phyloP scores from a whole-genome alignment of 257 asterid genomes.

The Cordia subcordata region DNA sequence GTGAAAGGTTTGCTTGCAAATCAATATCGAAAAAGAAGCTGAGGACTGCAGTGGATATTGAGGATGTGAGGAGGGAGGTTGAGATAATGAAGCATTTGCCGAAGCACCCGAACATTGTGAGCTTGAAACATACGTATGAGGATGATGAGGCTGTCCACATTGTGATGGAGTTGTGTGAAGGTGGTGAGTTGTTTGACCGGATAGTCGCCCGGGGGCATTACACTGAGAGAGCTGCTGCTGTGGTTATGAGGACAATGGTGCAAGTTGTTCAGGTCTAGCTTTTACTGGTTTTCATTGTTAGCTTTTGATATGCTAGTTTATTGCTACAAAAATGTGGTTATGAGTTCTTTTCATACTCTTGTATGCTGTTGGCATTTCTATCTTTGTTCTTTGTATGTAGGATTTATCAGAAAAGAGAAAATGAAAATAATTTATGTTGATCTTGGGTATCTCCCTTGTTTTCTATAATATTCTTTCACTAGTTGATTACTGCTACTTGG shows the following conservation, averaged over 20 bases:
- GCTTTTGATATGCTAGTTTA: neutral
- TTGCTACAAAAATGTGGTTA: neutral
- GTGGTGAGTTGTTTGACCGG: constrained; percentile 55
- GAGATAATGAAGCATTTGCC: constrained; percentile 60
- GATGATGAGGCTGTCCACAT: constrained; percentile 56
- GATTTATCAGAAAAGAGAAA: too few relatives aligned
- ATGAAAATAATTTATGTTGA: too few relatives aligned
- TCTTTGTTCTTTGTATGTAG: too few relatives aligned
- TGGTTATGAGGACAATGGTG: constrained; percentile 49
- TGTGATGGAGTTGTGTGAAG: constrained; percentile 60
- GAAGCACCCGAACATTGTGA: constrained; percentile 47
- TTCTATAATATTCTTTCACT: too few relatives aligned
- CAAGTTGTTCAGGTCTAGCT: constrained; percentile 59
- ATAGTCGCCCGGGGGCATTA: constrained; percentile 58
- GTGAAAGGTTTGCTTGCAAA: constrained; percentile 53
- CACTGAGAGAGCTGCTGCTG: constrained; percentile 57
- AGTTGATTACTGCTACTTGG: too few relatives aligned
- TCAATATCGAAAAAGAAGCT: constrained; percentile 55
- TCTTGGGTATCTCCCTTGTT: too few relatives aligned
- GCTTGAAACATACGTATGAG: constrained; percentile 47
- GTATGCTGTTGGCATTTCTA: too few relatives aligned
- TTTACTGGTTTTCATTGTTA: neutral
- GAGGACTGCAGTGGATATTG: constrained; percentile 47
- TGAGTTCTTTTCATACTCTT: too few relatives aligned
- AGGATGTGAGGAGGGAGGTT: constrained; percentile 61